Percentiles rank a stretch among this genome's conserved stretches.
These are phyloP conservation scores for Gyromitra esculenta DNA, from an alignment of 2,329 filamentous ascomycete genomes.

Conservation along the genomic window DNA sequence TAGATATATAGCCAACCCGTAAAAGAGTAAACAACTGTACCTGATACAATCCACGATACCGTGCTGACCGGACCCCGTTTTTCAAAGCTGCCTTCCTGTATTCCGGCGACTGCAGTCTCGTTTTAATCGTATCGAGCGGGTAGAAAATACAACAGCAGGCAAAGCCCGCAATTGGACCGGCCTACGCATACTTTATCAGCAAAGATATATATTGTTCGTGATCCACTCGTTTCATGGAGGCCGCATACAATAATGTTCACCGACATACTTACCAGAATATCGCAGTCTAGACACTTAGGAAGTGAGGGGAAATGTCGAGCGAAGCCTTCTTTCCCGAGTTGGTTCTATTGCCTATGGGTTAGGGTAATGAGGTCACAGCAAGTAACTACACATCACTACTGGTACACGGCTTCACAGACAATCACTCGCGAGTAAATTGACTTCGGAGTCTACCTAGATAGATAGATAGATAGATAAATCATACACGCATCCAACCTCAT, in stretches of 20 bases:
- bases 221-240: too few relatives aligned
- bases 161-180: constrained; percentile 85
- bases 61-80: constrained; percentile 57
- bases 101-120: constrained; percentile 70
- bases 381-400: neutral
- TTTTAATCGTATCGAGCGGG: constrained; percentile 89
- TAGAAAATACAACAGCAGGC: constrained; percentile 86
- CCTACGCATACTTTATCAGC: constrained; percentile 64
- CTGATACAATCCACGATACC: constrained; percentile 79
- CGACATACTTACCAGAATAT: neutral
- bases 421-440: constrained; percentile 1
- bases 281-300: neutral
- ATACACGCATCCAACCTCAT: too few relatives aligned
- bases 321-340: neutral
- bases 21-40: neutral
- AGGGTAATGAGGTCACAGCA: constrained; percentile 7
- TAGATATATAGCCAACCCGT: neutral
- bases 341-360: neutral
- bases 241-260: constrained; percentile 14
- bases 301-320: neutral
- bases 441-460: too few relatives aligned
- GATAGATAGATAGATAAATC: too few relatives aligned
- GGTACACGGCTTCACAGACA: neutral
- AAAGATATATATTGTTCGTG: neutral
- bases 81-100: constrained; percentile 57